Evolutionary conservation across 2,329 filamentous ascomycete species (phyloP).

Genomic region (Calonectria fujianensis): DNA sequence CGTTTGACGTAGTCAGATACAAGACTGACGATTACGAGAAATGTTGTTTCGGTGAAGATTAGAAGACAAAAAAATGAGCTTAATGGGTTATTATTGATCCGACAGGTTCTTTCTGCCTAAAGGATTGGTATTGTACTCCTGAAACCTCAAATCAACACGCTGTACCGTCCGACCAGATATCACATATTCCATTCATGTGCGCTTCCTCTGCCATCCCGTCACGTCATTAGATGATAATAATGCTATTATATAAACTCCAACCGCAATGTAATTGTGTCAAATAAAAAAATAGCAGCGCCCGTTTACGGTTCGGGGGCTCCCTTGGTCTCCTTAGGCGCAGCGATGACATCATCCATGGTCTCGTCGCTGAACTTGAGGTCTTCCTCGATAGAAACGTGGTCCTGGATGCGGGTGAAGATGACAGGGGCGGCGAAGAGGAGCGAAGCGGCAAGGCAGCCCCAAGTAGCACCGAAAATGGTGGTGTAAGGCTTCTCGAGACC

Average conservation of each 20-base stretch:
- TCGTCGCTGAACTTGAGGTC: conserved; percentile 92
- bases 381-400: conserved; percentile 84
- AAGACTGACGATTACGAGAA: neutral
- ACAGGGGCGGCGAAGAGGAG: conserved; percentile 86
- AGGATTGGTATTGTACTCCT: conserved; percentile 22
- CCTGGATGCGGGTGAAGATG: conserved; percentile 85
- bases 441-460: conserved; percentile 83
- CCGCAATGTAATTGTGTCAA: neutral
- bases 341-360: conserved; percentile 81
- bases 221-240: conserved; percentile 29
- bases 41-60: neutral
- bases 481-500: conserved; percentile 72
- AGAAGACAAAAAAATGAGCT: neutral
- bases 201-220: conserved; percentile 3
- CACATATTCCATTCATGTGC: conserved; percentile 22
- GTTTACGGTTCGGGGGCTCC: conserved; percentile 44
- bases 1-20: neutral
- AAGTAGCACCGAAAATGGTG: conserved; percentile 81
- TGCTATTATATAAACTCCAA: conserved; percentile 17
- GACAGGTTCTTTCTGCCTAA: neutral
- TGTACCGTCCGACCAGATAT: conserved; percentile 35
- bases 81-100: neutral
- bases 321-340: conserved; percentile 42
- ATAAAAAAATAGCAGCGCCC: neutral
- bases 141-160: conserved; percentile 23